Conservation (phyloP, 768 basidiomycete genomes). For the Pulveroboletus sp. region DNA sequence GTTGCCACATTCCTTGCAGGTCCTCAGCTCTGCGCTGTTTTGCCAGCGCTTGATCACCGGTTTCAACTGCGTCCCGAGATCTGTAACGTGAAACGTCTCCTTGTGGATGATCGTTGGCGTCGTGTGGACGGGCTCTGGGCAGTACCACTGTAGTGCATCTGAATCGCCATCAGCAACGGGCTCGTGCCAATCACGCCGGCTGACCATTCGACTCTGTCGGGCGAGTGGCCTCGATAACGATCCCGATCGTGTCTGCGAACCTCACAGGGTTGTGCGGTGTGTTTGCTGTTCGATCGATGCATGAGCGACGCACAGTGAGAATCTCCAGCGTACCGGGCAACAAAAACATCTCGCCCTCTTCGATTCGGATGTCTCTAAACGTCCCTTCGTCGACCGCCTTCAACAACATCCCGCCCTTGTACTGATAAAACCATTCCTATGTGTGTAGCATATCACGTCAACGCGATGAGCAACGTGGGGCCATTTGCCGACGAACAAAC, state of each 20-base stretch:
- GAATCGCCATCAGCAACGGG: slow-evolving; percentile 1
- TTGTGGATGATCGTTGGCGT: slow-evolving; percentile 75
- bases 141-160: slow-evolving; percentile 96
- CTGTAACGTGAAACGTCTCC: slow-evolving; percentile 81
- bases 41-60: slow-evolving; percentile 88
- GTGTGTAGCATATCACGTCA: not conserved
- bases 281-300: slow-evolving; percentile 54
- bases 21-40: slow-evolving; percentile 54
- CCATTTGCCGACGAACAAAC: slow-evolving; percentile 4
- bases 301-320: not conserved
- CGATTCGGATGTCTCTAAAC: slow-evolving; percentile 84
- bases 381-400: slow-evolving; percentile 75
- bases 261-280: slow-evolving; percentile 96
- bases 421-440: slow-evolving; percentile 97
- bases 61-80: slow-evolving; percentile 91
- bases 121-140: slow-evolving; percentile 55
- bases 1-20: slow-evolving; percentile 66
- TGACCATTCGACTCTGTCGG: slow-evolving; percentile 71
- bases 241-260: slow-evolving; percentile 83
- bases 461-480: not conserved
- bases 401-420: slow-evolving; percentile 90
- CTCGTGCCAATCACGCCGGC: slow-evolving; percentile 12
- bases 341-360: slow-evolving; percentile 96
- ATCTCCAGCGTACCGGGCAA: slow-evolving; percentile 62
- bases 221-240: slow-evolving; percentile 85